Conservation (phyloP, 1,284 basidiomycete species). For the Puccinia triticina region DNA sequence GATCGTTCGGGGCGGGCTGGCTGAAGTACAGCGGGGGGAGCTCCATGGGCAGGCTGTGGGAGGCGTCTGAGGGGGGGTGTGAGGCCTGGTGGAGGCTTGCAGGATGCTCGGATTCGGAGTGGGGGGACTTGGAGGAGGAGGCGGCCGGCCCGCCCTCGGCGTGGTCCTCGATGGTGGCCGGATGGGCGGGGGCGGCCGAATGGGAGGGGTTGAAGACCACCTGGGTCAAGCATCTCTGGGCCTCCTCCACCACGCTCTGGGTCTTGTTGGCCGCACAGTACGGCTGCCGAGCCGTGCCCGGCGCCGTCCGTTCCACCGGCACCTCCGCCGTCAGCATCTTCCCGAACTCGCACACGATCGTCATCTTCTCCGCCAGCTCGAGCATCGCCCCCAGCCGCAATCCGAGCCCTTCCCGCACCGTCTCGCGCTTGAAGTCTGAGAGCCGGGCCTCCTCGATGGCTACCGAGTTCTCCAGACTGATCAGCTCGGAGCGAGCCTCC, state of each 20-base stretch:
- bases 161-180: not conserved
- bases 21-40: constrained; percentile 26
- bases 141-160: too few relatives aligned
- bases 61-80: not conserved
- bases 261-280: constrained; percentile 53
- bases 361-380: constrained; percentile 58
- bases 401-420: constrained; percentile 52
- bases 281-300: constrained; percentile 54
- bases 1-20: not conserved
- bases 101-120: not conserved
- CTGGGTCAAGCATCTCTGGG: constrained; percentile 45
- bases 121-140: not conserved
- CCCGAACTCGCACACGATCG: constrained; percentile 57
- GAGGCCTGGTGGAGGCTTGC: not conserved
- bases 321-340: constrained; percentile 58
- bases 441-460: constrained; percentile 57
- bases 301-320: constrained; percentile 55
- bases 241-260: constrained; percentile 45
- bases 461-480: constrained; percentile 57
- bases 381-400: constrained; percentile 57
- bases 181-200: not conserved
- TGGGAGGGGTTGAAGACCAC: constrained; percentile 41
- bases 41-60: constrained; percentile 1
- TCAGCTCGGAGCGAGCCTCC: constrained; percentile 57
- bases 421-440: constrained; percentile 54